Conservation (phyloP, 257 asterid genomes). For the Solanum okadae region DNA sequence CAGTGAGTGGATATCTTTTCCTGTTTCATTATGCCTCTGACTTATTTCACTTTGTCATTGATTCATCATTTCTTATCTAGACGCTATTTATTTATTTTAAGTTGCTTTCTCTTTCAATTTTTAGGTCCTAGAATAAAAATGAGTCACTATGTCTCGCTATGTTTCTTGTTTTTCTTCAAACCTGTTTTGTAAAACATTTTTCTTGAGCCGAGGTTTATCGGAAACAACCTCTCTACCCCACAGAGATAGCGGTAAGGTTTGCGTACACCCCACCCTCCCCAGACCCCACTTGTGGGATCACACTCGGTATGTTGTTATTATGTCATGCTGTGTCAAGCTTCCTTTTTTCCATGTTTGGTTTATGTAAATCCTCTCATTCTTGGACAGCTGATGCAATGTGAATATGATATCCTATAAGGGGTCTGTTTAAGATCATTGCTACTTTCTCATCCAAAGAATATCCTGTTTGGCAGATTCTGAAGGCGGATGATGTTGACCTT, state of each 20-base stretch:
- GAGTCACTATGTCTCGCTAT: background rate
- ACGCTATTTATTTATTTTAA: background rate
- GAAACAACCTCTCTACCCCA: background rate
- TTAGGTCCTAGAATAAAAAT: background rate
- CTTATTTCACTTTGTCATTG: background rate
- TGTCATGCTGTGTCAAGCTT: background rate
- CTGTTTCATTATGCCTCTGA: background rate
- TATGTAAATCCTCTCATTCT: background rate
- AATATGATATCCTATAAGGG: background rate
- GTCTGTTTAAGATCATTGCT: background rate
- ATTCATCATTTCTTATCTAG: background rate
- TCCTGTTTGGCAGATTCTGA: slow-evolving; percentile 46
- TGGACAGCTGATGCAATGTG: background rate
- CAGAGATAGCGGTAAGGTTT: background rate
- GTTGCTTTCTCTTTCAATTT: background rate
- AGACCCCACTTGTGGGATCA: background rate
- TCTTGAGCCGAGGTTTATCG: background rate
- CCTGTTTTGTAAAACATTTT: background rate
- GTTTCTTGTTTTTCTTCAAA: background rate
- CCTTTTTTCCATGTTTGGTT: background rate
- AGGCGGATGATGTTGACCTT: slow-evolving; percentile 86
- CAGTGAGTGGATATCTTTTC: background rate
- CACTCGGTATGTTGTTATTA: background rate
- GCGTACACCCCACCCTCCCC: background rate
- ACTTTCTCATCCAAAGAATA: background rate